These are phyloP conservation scores for Hyaloscypha hepaticicola DNA, from an alignment of 495 filamentous ascomycete genomes.

Conservation along the genomic window DNA sequence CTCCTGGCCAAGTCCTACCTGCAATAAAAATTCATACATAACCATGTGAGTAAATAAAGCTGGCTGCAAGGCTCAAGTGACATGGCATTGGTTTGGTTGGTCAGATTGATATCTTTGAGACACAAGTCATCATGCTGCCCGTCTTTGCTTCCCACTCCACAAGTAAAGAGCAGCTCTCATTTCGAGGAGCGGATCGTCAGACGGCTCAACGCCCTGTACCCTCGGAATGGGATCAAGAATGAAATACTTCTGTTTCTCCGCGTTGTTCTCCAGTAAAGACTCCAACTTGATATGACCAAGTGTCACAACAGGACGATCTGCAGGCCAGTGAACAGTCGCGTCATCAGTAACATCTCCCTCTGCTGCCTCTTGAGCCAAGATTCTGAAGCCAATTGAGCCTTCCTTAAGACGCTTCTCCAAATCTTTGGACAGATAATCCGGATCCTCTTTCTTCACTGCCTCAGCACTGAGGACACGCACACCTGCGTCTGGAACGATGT, in stretches of 20 bases:
- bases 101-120: neutral
- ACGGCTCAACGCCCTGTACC: constrained; percentile 49
- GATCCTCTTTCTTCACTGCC: constrained; percentile 34
- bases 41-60: too few relatives aligned
- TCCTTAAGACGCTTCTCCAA: constrained; percentile 33
- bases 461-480: constrained; percentile 37
- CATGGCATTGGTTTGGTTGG: neutral
- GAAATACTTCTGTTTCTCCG: constrained; percentile 46
- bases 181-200: constrained; percentile 52
- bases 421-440: constrained; percentile 46
- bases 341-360: constrained; percentile 50
- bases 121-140: constrained; percentile 23
- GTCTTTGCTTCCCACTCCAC: constrained; percentile 48
- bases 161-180: constrained; percentile 51
- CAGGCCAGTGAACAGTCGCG: constrained; percentile 52
- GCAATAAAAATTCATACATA: too few relatives aligned
- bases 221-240: constrained; percentile 57
- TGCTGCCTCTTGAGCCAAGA: constrained; percentile 49
- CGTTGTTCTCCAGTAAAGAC: constrained; percentile 36
- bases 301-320: constrained; percentile 45
- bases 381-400: constrained; percentile 42
- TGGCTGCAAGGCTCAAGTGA: neutral
- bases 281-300: constrained; percentile 47
- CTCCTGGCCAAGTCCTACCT: too few relatives aligned
- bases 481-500: constrained; percentile 42